phyloP scores from a whole-genome alignment of 129 eudicot species.

The Pulicaria dysenterica region DNA sequence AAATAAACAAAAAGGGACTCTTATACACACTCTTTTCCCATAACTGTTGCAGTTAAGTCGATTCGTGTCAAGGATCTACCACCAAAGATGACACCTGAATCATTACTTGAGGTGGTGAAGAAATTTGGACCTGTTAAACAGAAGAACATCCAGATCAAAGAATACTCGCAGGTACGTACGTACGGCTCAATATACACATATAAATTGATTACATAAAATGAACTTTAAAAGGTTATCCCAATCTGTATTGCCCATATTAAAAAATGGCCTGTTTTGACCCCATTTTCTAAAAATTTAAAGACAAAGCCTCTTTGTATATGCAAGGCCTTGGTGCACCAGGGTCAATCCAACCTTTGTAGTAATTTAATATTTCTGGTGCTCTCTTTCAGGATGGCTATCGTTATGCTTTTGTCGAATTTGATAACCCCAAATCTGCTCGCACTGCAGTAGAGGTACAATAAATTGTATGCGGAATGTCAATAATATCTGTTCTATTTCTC shows the following conservation, averaged over 20 bases:
- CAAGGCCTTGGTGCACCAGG: not conserved
- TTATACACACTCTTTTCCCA: not conserved
- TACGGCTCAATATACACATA: not conserved
- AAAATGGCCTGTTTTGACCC: no score
- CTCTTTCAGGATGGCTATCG: slow-evolving; percentile 45
- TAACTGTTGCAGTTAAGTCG: slow-evolving; percentile 32
- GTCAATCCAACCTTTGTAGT: slow-evolving; percentile 11
- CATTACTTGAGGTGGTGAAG: slow-evolving; percentile 35
- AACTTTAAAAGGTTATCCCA: no score
- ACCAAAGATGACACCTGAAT: slow-evolving; percentile 28
- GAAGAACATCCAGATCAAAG: slow-evolving; percentile 44
- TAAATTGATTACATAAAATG: no score
- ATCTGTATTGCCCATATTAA: no score
- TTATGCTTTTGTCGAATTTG: slow-evolving; percentile 48
- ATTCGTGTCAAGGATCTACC: slow-evolving; percentile 46
- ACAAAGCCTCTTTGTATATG: no score
- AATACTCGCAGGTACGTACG: slow-evolving; percentile 29
- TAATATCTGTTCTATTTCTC: not conserved
- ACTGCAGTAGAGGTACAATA: slow-evolving; percentile 45
- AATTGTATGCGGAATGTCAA: not conserved
- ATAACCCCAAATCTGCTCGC: slow-evolving; percentile 38
- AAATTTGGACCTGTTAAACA: slow-evolving; percentile 36
- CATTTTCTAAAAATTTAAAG: not conserved
- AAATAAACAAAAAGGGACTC: slow-evolving; percentile 2
- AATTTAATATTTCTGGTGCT: not conserved